phyloP scores from a whole-genome alignment of 2,329 filamentous ascomycete species.

The Trichoderma pleuroti region DNA sequence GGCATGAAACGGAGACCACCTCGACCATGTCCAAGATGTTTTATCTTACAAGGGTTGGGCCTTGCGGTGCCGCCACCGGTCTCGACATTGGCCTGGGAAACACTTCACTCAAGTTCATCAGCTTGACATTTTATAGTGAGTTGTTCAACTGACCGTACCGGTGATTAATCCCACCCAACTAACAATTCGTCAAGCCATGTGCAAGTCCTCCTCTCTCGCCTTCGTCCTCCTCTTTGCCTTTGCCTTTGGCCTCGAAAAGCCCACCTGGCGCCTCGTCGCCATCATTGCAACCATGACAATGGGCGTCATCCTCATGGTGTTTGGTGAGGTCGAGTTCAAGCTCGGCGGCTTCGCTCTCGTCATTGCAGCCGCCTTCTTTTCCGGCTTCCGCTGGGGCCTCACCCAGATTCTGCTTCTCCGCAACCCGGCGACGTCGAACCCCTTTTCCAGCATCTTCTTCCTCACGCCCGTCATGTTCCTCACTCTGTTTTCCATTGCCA shows the following conservation, averaged over 20 bases:
- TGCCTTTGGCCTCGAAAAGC: slow-evolving; percentile 82
- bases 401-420: slow-evolving; percentile 93
- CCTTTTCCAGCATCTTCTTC: slow-evolving; percentile 95
- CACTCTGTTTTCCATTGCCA: slow-evolving; percentile 72
- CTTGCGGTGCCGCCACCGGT: slow-evolving; percentile 88
- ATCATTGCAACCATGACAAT: slow-evolving; percentile 91
- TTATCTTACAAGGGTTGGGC: slow-evolving; percentile 86
- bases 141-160: too few relatives aligned
- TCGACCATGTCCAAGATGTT: slow-evolving; percentile 83
- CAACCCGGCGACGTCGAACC: slow-evolving; percentile 92
- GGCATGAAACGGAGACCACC: slow-evolving; percentile 52
- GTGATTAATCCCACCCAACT: too few relatives aligned
- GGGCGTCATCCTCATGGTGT: slow-evolving; percentile 97
- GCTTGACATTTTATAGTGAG: slow-evolving; percentile 89
- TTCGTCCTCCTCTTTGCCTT: slow-evolving; percentile 97
- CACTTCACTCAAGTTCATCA: slow-evolving; percentile 92
- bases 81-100: slow-evolving; percentile 96
- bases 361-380: slow-evolving; percentile 91
- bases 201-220: slow-evolving; percentile 92
- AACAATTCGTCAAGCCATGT: slow-evolving; percentile 66
- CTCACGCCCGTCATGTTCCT: slow-evolving; percentile 96
- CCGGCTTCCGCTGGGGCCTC: slow-evolving; percentile 96
- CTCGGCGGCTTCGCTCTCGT: slow-evolving; percentile 84
- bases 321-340: slow-evolving; percentile 88
- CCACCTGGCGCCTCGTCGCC: slow-evolving; percentile 77